Base-by-base conservation (phyloP, 2,329 filamentous ascomycete genomes). In the Diaporthe humulicola region DNA sequence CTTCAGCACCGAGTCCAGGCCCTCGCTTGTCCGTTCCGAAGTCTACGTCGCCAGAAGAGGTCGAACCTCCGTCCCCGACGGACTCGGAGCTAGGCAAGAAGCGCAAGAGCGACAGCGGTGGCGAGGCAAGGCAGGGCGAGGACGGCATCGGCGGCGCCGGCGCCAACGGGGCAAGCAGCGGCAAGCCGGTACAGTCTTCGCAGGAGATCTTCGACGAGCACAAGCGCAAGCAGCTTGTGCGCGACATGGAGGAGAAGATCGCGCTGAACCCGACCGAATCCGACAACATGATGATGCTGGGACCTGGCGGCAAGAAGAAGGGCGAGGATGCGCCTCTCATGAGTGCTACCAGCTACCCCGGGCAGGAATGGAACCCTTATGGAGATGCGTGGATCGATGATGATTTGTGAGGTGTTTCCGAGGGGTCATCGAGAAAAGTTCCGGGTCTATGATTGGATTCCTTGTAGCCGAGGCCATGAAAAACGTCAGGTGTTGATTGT, bases 341-440 rank as follows among this genome's bases (percentile, higher is more conserved):
- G 92, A 88, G 86, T 64, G 92, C 91, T 9, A 92, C 91, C 17
- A 91, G 89, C 80, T 94, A 93, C 81, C 92, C 92, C 0, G 92
- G 92, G 0, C 91, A 93, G 83, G 92, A 94, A 81, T 94, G 92
- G 92, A 90, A 90, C 78, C 91, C 91, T 2, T 90, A 89, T 70
- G 81, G 76, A 4, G 81, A 80, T 52, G 79, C 79, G 58, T 76
- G 67, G 54, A 79, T 78, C 25, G 80, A 79, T 12, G 81, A 81
- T 40, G 82, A 82, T 25, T 25, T 64, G 17, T 72, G 36, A 72
- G 28, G 15, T 36, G n/a, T 12, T 5, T 40, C 12, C 6, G 30
- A 38, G 40, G 42, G 28, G 42, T 14, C 8, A 4, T 19, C n/a
- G 22, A 22, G 4, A 19, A 17, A 15, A 7, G 19, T 15, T 25